Evolutionary conservation across 495 filamentous ascomycete species (phyloP).

Genomic region (Bacidia gigantensis): DNA sequence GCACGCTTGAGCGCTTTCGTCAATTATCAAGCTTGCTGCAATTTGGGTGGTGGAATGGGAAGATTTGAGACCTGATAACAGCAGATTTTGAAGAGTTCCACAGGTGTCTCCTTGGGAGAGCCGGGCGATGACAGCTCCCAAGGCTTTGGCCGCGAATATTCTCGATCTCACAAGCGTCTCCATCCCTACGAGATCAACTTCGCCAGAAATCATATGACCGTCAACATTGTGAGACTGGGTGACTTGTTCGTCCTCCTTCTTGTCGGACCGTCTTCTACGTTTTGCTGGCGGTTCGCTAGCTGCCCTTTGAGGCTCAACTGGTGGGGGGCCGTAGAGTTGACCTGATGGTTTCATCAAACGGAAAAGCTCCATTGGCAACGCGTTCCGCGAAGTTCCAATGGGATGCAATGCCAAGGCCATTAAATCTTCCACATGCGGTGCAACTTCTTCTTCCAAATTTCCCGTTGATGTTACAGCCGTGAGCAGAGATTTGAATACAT

Average conservation of each 20-base stretch:
- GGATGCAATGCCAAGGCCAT: slow-evolving; percentile 72
- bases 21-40: slow-evolving; percentile 66
- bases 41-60: slow-evolving; percentile 75
- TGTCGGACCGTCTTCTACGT: slow-evolving; percentile 68
- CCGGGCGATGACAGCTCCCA: slow-evolving; percentile 58
- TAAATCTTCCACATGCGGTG: slow-evolving; percentile 57
- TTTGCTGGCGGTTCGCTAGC: slow-evolving; percentile 42
- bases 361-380: slow-evolving; percentile 74
- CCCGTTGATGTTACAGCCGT: slow-evolving; percentile 45
- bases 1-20: slow-evolving; percentile 56
- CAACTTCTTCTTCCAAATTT: slow-evolving; percentile 49
- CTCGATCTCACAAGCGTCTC: slow-evolving; percentile 82
- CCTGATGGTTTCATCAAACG: slow-evolving; percentile 95
- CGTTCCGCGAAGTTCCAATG: slow-evolving; percentile 78
- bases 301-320: slow-evolving; percentile 34
- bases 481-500: slow-evolving; percentile 74
- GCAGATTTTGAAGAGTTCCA: slow-evolving; percentile 1
- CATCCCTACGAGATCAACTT: slow-evolving; percentile 82
- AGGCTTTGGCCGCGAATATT: slow-evolving; percentile 68
- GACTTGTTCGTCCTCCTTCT: slow-evolving; percentile 46
- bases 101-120: slow-evolving; percentile 34
- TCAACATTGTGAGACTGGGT: slow-evolving; percentile 80
- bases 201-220: slow-evolving; percentile 93
- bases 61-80: slow-evolving; percentile 35
- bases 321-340: slow-evolving; percentile 49